Conservation (phyloP, 768 basidiomycete species). For the Piloderma croceum region DNA sequence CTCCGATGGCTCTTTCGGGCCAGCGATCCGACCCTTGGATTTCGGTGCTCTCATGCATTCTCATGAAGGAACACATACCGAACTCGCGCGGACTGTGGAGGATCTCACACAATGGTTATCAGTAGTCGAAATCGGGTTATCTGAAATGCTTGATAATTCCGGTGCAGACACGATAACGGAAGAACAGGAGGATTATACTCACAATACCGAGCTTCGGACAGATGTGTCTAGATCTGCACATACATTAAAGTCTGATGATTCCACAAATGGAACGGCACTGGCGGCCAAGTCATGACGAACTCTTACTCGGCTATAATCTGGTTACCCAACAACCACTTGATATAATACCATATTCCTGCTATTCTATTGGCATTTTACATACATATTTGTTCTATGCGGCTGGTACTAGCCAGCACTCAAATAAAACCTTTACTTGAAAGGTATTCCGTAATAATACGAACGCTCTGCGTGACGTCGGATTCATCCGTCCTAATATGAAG, state of each 20-base stretch:
- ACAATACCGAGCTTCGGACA: too few species aligned
- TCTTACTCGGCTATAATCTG: too few species aligned
- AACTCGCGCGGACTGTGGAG: slow-evolving; percentile 69
- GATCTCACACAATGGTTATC: slow-evolving; percentile 74
- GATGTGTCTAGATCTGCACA: too few species aligned
- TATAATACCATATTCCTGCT: too few species aligned
- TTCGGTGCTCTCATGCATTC: slow-evolving; percentile 50
- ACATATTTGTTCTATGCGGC: too few species aligned
- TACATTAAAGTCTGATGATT: not conserved
- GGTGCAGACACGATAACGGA: slow-evolving; percentile 54
- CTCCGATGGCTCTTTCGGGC: slow-evolving; percentile 18
- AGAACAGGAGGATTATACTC: slow-evolving; percentile 51
- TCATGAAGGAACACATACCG: slow-evolving; percentile 54
- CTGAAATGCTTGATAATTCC: slow-evolving; percentile 53
- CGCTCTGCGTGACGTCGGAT: slow-evolving; percentile 70
- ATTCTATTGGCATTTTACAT: too few species aligned
- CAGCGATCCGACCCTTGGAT: slow-evolving; percentile 61
- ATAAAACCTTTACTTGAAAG: slow-evolving; percentile 63
- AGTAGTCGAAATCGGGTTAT: slow-evolving; percentile 67
- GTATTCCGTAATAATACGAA: slow-evolving; percentile 74
- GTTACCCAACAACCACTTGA: too few species aligned
- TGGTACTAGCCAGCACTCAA: too few species aligned
- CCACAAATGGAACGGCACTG: not conserved
- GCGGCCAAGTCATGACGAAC: not conserved
- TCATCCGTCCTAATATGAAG: slow-evolving; percentile 89